Evolutionary conservation across 2,329 filamentous ascomycete genomes (phyloP).

Genomic region (Macrophomina tecta): DNA sequence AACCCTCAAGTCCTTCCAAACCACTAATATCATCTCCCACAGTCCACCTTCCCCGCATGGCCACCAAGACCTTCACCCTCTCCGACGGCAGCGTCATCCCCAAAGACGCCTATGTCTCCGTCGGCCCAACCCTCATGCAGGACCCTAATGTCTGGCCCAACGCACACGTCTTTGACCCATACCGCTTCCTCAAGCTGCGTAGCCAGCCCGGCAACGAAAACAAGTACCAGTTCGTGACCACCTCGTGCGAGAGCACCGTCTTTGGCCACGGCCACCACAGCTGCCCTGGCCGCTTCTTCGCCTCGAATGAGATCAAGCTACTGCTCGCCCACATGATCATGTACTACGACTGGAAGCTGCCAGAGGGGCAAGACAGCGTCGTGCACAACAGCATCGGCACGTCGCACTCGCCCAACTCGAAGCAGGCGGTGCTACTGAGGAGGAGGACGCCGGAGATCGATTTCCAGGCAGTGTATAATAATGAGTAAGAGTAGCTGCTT

Average conservation of each 20-base stretch:
- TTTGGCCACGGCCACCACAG: conserved; percentile 42
- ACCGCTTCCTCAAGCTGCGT: conserved; percentile 14
- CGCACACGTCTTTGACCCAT: not conserved
- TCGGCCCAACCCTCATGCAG: not conserved
- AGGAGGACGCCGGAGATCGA: not conserved
- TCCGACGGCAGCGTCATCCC: conserved; percentile 4
- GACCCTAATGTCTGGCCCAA: not conserved
- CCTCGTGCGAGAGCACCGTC: conserved; percentile 20
- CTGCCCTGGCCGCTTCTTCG: conserved; percentile 43
- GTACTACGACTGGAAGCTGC: not conserved
- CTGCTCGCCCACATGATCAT: conserved; percentile 32
- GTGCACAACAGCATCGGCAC: not conserved
- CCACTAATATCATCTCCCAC: not conserved
- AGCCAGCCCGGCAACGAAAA: conserved; percentile 32
- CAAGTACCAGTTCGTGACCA: conserved; percentile 31
- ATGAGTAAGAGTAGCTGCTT: no score
- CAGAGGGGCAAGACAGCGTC: not conserved
- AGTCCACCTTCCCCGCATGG: not conserved
- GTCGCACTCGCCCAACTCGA: not conserved
- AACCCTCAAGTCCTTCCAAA: not conserved
- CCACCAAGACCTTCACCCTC: conserved; percentile 5
- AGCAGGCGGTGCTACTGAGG: not conserved
- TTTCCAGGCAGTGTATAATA: not conserved
- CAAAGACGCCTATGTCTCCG: not conserved
- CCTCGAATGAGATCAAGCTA: conserved; percentile 42